A percentile compares a stretch with the other conserved stretches of the same genome.
phyloP scores from a whole-genome alignment of 306 rosid genomes.

The Glycine latifolia region DNA sequence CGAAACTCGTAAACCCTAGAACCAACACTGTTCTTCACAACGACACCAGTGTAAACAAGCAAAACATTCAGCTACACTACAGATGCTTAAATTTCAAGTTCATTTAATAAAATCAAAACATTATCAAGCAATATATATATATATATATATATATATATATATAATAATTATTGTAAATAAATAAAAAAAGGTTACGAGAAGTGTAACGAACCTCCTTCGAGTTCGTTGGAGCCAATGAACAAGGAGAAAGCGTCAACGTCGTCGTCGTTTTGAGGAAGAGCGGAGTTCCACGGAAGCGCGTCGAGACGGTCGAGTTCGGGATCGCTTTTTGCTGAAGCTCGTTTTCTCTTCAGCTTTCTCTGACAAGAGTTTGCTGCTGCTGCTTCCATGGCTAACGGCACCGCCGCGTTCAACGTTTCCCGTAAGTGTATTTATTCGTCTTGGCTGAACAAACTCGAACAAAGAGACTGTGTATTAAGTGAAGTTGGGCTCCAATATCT shows the following conservation, averaged over 20 bases:
- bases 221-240: slow-evolving; percentile 70
- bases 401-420: not conserved
- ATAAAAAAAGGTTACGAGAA: not conserved
- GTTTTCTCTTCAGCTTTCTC: slow-evolving; percentile 57
- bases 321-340: slow-evolving; percentile 42
- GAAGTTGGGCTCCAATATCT: not conserved
- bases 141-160: too few species aligned
- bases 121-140: not conserved
- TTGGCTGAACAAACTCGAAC: not conserved
- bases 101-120: not conserved
- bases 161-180: too few species aligned
- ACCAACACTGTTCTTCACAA: not conserved
- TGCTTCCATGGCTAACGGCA: slow-evolving; percentile 47
- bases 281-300: slow-evolving; percentile 72
- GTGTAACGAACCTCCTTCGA: slow-evolving; percentile 78
- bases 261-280: slow-evolving; percentile 53
- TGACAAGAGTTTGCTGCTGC: slow-evolving; percentile 9
- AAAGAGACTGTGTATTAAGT: not conserved
- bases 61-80: not conserved
- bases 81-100: not conserved
- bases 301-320: slow-evolving; percentile 66
- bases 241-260: slow-evolving; percentile 60
- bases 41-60: not conserved
- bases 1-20: not conserved
- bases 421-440: not conserved